Percentiles rank a stretch among this genome's conserved stretches.
phyloP scores from a whole-genome alignment of 768 basidiomycete species.

The Phaeotremella fagi region DNA sequence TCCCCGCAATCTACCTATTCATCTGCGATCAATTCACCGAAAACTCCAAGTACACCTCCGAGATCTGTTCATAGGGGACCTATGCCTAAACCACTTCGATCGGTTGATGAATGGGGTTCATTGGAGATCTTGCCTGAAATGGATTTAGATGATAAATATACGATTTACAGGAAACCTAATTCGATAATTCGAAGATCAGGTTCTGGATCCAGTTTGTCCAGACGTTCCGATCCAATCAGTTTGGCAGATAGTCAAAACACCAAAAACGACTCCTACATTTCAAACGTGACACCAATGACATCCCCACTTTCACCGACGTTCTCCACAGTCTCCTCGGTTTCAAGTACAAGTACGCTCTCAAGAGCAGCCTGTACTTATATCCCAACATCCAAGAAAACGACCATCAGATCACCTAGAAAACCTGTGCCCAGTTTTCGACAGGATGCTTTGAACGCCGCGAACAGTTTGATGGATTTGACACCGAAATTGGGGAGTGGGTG shows the following conservation, averaged over 20 bases:
- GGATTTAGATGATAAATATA: background rate
- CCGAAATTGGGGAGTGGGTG: background rate
- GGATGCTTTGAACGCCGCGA: background rate
- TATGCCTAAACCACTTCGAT: slow-evolving; percentile 6
- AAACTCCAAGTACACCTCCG: too few relatives aligned
- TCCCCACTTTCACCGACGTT: too few relatives aligned
- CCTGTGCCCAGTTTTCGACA: background rate
- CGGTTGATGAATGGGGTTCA: slow-evolving; percentile 12
- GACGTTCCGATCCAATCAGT: too few relatives aligned
- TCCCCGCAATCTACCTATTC: background rate
- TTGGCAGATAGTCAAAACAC: background rate
- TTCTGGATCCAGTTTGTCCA: too few relatives aligned
- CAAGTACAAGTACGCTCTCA: too few relatives aligned
- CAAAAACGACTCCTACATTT: background rate
- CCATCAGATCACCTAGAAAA: background rate
- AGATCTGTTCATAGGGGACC: too few relatives aligned
- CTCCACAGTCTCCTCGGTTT: too few relatives aligned
- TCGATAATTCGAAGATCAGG: background rate
- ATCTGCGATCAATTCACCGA: background rate
- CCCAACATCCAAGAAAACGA: background rate
- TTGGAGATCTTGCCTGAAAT: slow-evolving; percentile 5
- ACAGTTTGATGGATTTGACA: background rate
- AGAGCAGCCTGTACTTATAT: background rate
- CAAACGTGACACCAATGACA: too few relatives aligned
- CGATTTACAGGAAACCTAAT: background rate